Evolutionary conservation across 345 rosid species (phyloP).

Genomic region (Pugionium cornutum): DNA sequence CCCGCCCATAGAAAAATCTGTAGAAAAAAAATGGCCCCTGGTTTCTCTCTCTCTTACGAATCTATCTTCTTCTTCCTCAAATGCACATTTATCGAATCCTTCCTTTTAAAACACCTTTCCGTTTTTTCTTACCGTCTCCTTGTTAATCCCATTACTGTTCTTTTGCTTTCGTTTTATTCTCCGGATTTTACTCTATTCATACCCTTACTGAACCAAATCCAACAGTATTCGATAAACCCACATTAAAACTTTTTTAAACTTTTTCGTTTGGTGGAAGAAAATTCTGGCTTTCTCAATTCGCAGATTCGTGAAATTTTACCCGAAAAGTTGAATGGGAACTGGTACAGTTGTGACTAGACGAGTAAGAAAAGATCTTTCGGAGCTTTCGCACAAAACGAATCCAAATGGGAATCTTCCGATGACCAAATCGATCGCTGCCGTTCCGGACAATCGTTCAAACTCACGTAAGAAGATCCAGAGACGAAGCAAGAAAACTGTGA

Average conservation of each 20-base stretch:
- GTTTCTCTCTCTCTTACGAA: conserved; percentile 10
- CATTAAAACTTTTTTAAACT: background rate
- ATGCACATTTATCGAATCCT: background rate
- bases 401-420: conserved; percentile 22
- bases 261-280: background rate
- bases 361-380: conserved; percentile 26
- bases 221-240: conserved; percentile 9
- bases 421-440: background rate
- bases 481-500: conserved; percentile 25
- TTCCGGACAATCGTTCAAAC: conserved; percentile 21
- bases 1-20: conserved; percentile 21
- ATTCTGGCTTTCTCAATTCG: background rate
- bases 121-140: conserved; percentile 5
- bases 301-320: too few species aligned
- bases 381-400: conserved; percentile 19
- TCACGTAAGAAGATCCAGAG: conserved; percentile 34
- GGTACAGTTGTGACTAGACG: conserved; percentile 18
- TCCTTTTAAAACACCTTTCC: background rate
- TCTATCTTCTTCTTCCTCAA: background rate
- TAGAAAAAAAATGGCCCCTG: conserved; percentile 8
- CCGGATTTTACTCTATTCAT: background rate
- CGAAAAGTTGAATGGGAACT: conserved; percentile 19
- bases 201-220: background rate
- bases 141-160: conserved; percentile 13
- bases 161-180: background rate